phyloP scores from a whole-genome alignment of 2,329 filamentous ascomycete genomes.

The Ophiognomonia clavigignenti-juglandacearum region DNA sequence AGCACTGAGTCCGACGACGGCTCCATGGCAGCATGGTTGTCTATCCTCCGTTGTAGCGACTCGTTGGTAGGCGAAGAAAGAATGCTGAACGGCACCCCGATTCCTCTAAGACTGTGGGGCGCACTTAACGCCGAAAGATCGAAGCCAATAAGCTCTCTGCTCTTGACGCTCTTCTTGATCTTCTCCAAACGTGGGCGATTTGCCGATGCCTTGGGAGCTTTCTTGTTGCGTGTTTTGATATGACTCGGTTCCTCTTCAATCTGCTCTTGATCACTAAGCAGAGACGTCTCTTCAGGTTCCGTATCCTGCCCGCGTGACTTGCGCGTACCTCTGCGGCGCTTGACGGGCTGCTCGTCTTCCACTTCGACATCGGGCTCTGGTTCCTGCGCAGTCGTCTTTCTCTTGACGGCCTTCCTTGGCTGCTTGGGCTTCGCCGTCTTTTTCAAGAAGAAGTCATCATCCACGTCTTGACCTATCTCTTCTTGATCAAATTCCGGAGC shows the following conservation, averaged over 20 bases:
- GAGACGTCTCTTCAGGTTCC: background rate
- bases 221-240: conserved; percentile 3
- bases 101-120: conserved; percentile 10
- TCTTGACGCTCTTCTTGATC: conserved; percentile 39
- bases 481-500: background rate
- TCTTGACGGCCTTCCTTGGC: background rate
- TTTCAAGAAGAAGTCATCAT: background rate
- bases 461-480: background rate
- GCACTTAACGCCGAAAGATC: conserved; percentile 7
- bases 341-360: background rate
- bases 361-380: background rate
- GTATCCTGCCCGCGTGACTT: background rate
- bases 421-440: background rate
- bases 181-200: conserved; percentile 31
- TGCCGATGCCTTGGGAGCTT: background rate
- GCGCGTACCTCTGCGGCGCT: conserved; percentile 1
- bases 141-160: conserved; percentile 43
- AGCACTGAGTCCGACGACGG: background rate
- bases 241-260: conserved; percentile 8
- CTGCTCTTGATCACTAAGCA: conserved; percentile 15
- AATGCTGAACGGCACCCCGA: conserved; percentile 13
- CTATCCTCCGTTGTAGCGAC: background rate
- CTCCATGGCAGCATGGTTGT: background rate
- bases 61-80: conserved; percentile 15
- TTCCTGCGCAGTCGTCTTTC: background rate